Evolutionary conservation across 1,139 yeast species (phyloP), one percentile per base, ranked within the genome.

Genomic region (Scheffersomyces stambukii): DNA sequence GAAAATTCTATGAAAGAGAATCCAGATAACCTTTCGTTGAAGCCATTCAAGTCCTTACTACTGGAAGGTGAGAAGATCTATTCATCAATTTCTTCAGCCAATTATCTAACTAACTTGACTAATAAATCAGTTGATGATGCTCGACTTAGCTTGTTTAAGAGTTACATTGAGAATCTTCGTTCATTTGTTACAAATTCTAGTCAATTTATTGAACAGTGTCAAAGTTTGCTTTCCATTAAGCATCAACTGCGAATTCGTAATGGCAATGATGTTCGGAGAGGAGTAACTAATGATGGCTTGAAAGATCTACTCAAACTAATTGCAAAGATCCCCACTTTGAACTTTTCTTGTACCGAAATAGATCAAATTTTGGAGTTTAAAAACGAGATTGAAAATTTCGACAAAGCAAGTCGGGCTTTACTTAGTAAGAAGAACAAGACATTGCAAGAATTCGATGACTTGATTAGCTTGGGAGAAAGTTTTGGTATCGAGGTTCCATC

Each of bases 401-500:
- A 74, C 37, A 52, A 61, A 24, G 68, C 72, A 8, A 75, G 76
- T 16, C 48, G 71, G 11, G 41, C 51, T 4, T 53, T 70, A 14
- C 41, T 66, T 8, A 41, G 57, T 1, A 62, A 48, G 32, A 45
- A 44, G 10, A 42, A 41, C 21, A 54, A 52, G 22, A 40, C 61
- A 0, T 27, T 55, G 4, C 51, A 52, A 24, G 77, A 74, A 25
- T 58, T 70, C 30, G 60, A 66, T 26, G 73, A 70, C 27, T 50
- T 72, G 37, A 66, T 70, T 16, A 64, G 55, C 27, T 50, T 75
- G 19, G 89, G 89, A 2, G 66, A 65, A 36, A 66, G 77, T 9
- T 71, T 80, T 45, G 83, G 83, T 3, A 52, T 81, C 19, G 64
- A 62, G 7, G 51, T 81, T 13, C 71, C 77, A 2, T 70, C 81